A percentile compares a stretch with the other conserved stretches of the same genome.
Evolutionary conservation across 768 basidiomycete species (phyloP).

Genomic region (Lyophyllum shimeji): DNA sequence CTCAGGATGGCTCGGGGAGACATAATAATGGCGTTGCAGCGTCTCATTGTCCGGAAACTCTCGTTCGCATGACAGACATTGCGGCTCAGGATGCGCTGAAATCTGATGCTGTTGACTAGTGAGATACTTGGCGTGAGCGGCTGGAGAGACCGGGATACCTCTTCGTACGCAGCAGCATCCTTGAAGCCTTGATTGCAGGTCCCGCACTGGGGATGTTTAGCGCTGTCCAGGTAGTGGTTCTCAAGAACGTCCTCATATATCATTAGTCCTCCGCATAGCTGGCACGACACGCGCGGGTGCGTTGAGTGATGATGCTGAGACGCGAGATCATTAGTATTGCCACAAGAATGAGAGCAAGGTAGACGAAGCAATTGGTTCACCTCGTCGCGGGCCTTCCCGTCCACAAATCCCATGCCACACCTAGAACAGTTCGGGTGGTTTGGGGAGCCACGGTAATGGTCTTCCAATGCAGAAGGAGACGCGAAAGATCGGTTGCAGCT

Average conservation of each 20-base stretch:
- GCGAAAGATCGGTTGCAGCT: slow-evolving; percentile 32
- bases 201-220: slow-evolving; percentile 26
- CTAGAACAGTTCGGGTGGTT: slow-evolving; percentile 45
- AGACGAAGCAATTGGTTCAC: slow-evolving; percentile 22
- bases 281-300: slow-evolving; percentile 27
- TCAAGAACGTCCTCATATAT: slow-evolving; percentile 36
- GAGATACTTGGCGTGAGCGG: neutral
- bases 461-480: slow-evolving; percentile 37
- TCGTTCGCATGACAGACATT: slow-evolving; percentile 35
- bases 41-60: slow-evolving; percentile 37
- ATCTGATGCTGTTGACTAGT: neutral
- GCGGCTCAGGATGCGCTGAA: slow-evolving; percentile 14
- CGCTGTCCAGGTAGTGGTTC: slow-evolving; percentile 38
- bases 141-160: slow-evolving; percentile 27
- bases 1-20: slow-evolving; percentile 44
- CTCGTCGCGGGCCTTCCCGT: slow-evolving; percentile 30
- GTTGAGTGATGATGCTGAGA: slow-evolving; percentile 31
- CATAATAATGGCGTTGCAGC: slow-evolving; percentile 38
- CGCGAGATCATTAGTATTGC: neutral
- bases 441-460: slow-evolving; percentile 45
- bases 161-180: slow-evolving; percentile 24
- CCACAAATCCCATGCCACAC: slow-evolving; percentile 43
- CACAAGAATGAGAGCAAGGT: neutral
- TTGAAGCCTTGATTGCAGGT: slow-evolving; percentile 15
- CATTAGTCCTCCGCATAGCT: slow-evolving; percentile 26